phyloP scores from a whole-genome alignment of 1,284 basidiomycete genomes.

The Rhodotorula sp. region DNA sequence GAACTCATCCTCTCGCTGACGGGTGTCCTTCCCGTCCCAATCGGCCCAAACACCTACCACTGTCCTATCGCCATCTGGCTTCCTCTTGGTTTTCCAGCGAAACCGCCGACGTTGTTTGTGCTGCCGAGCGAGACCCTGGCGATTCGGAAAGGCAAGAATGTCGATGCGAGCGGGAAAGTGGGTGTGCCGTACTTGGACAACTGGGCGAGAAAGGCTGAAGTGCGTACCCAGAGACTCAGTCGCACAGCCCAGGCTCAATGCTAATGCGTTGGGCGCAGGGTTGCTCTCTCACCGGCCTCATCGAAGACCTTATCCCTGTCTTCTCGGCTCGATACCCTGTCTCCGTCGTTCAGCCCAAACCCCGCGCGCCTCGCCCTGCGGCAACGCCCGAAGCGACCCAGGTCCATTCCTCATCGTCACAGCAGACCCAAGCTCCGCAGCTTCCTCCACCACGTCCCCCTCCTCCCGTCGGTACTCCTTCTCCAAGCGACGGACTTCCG shows the following conservation, averaged over 20 bases:
- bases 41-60: conserved; percentile 71
- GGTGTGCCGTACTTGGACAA: conserved; percentile 63
- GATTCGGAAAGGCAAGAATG: conserved; percentile 68
- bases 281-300: conserved; percentile 63
- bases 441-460: conserved; percentile 8
- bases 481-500: background rate
- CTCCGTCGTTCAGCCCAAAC: conserved; percentile 13
- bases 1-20: conserved; percentile 85
- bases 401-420: background rate
- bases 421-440: background rate
- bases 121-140: conserved; percentile 92
- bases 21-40: conserved; percentile 85
- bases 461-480: background rate
- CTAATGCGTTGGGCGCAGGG: conserved; percentile 53
- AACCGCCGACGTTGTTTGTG: conserved; percentile 86
- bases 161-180: conserved; percentile 81
- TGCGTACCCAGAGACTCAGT: conserved; percentile 46
- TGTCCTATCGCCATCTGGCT: conserved; percentile 92
- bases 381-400: background rate
- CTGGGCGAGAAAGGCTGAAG: conserved; percentile 84
- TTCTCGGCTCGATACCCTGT: conserved; percentile 59
- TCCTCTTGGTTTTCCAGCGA: conserved; percentile 71
- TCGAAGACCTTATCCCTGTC: conserved; percentile 70
- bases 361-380: conserved; percentile 7
- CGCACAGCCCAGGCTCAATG: too few species aligned